Conservation (phyloP, 306 rosid genomes). For the Fagus sylvatica region DNA sequence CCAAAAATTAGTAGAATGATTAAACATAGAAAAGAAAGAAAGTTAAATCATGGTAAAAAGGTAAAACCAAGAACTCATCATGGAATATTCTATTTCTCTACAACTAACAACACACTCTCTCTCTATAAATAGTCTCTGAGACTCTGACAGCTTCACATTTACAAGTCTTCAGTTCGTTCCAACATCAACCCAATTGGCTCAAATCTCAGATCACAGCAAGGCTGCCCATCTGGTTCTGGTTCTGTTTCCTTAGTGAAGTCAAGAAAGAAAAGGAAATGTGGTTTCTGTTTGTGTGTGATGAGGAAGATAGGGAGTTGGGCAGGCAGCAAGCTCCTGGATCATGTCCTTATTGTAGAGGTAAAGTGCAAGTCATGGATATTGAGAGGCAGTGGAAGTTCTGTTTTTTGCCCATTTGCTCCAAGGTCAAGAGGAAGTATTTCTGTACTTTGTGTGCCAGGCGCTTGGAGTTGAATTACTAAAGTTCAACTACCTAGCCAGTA, state of each 20-base stretch:
- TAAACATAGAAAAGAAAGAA: background rate
- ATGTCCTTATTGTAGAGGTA: conserved; percentile 84
- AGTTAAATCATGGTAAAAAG: background rate
- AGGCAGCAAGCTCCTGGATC: conserved; percentile 80
- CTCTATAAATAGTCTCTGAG: background rate
- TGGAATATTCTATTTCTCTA: background rate
- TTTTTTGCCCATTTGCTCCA: conserved; percentile 72
- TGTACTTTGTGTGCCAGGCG: conserved; percentile 77
- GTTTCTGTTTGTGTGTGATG: conserved; percentile 60
- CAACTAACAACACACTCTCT: background rate
- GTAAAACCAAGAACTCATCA: background rate
- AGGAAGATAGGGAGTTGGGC: conserved; percentile 67
- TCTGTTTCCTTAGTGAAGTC: too few relatives aligned
- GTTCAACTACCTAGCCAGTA: background rate
- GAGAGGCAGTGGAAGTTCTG: conserved; percentile 66
- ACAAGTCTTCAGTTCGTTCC: background rate
- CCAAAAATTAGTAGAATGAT: too few relatives aligned
- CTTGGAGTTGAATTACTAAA: conserved; percentile 50
- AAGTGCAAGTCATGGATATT: conserved; percentile 75
- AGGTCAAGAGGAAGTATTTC: conserved; percentile 74
- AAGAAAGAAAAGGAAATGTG: conserved; percentile 57
- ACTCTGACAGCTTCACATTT: background rate
- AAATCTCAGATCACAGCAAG: background rate
- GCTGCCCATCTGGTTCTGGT: background rate
- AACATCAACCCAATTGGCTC: background rate